phyloP scores from a whole-genome alignment of 2,329 filamentous ascomycete genomes.

The Sporothrix variecibatus region DNA sequence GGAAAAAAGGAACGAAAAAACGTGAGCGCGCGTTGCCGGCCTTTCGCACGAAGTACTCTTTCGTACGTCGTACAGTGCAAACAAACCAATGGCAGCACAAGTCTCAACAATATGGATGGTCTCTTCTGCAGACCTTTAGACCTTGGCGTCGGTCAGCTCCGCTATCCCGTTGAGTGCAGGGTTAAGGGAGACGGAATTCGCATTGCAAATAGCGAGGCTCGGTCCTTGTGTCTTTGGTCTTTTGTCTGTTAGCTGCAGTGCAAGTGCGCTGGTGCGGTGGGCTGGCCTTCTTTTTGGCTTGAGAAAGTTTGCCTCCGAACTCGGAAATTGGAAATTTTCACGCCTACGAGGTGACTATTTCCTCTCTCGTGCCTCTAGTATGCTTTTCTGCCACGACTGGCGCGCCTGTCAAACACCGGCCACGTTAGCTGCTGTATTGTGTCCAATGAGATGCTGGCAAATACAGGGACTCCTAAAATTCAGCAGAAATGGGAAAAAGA shows the following conservation, averaged over 20 bases:
- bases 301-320: constrained; percentile 16
- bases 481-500: background rate
- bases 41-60: no score
- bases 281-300: background rate
- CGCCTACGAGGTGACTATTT: background rate
- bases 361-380: background rate
- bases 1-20: background rate
- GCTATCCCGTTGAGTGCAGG: background rate
- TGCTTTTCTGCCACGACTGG: background rate
- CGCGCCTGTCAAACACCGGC: background rate
- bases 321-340: constrained; percentile 20
- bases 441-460: constrained; percentile 2
- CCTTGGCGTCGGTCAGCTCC: constrained; percentile 13
- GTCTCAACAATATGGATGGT: background rate
- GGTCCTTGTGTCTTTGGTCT: background rate
- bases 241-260: background rate
- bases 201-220: background rate
- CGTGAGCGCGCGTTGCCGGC: background rate
- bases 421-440: background rate
- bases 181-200: background rate
- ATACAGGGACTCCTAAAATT: background rate
- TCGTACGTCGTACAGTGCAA: background rate
- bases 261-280: background rate
- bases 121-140: background rate
- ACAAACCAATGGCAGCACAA: background rate